Conservation (phyloP, 768 basidiomycete species). For the Ramaria sp. region DNA sequence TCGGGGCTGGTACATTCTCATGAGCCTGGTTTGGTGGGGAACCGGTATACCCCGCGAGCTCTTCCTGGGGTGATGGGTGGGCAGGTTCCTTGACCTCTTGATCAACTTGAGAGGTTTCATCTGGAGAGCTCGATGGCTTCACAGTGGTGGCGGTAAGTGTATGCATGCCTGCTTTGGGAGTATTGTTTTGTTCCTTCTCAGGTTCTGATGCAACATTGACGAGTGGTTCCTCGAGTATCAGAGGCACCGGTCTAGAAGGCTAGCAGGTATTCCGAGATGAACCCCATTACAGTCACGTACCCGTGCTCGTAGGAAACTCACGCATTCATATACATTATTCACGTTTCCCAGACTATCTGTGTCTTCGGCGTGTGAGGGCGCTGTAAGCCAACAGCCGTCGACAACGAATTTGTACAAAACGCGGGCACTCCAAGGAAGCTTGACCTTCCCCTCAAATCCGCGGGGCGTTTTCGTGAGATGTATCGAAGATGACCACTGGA, state of each 20-base stretch:
- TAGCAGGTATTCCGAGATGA: neutral
- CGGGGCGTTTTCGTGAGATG: constrained; percentile 39
- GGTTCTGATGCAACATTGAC: neutral
- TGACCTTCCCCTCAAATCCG: constrained; percentile 45
- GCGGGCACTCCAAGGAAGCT: constrained; percentile 52
- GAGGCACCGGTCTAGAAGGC: constrained; percentile 4
- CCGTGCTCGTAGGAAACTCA: constrained; percentile 30
- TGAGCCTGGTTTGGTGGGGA: neutral
- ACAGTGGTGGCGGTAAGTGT: neutral
- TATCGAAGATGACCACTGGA: constrained; percentile 52
- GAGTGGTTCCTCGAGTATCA: neutral
- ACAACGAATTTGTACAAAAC: constrained; percentile 73
- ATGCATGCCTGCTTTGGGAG: neutral
- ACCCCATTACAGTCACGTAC: constrained; percentile 22
- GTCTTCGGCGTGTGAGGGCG: constrained; percentile 48
- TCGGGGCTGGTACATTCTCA: neutral
- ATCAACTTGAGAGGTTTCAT: neutral
- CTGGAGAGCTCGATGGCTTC: neutral
- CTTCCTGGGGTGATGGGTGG: neutral
- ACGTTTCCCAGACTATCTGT: constrained; percentile 50
- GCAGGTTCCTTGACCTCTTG: neutral
- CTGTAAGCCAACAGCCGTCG: constrained; percentile 55
- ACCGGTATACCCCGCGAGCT: neutral
- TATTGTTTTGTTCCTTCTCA: neutral
- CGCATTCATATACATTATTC: constrained; percentile 53